Evolutionary conservation across 371 early-diverging fungal species (phyloP).

Genomic region (Blakeslea trispora): DNA sequence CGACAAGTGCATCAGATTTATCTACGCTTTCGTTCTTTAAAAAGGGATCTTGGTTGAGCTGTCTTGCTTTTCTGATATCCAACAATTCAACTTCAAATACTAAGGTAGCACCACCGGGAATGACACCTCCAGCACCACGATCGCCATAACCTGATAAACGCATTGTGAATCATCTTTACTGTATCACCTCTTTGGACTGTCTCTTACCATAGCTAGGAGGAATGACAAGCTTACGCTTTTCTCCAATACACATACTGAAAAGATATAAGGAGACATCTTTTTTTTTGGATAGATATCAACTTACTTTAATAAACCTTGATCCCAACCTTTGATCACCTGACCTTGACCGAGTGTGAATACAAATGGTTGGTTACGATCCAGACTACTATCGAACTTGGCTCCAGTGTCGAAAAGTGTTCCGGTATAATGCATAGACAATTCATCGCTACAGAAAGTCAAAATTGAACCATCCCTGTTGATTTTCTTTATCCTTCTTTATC

Average conservation of each 20-base stretch:
- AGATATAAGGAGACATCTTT: neutral
- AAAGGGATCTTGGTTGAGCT: neutral
- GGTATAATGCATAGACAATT: constrained; percentile 80
- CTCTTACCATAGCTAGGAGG: constrained; percentile 67
- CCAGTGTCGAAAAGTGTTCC: constrained; percentile 74
- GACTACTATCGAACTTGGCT: constrained; percentile 76
- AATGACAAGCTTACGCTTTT: constrained; percentile 80
- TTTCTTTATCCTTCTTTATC: constrained; percentile 2
- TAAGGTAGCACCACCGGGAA: constrained; percentile 62
- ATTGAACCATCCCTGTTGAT: neutral
- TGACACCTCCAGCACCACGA: constrained; percentile 57
- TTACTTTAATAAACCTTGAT: constrained; percentile 74
- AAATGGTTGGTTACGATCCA: constrained; percentile 71
- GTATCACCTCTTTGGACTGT: neutral
- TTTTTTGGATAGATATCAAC: constrained; percentile 4
- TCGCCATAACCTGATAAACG: constrained; percentile 60
- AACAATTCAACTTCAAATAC: constrained; percentile 71
- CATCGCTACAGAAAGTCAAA: constrained; percentile 46
- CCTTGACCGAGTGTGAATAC: constrained; percentile 72
- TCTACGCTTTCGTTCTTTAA: neutral
- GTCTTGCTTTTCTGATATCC: constrained; percentile 49
- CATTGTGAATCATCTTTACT: no score
- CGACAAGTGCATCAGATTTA: constrained; percentile 1
- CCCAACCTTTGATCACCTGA: constrained; percentile 79
- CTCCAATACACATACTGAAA: constrained; percentile 81